These are phyloP conservation scores for Corymbia maculata DNA, from an alignment of 345 rosid genomes.

Conservation along the genomic window DNA sequence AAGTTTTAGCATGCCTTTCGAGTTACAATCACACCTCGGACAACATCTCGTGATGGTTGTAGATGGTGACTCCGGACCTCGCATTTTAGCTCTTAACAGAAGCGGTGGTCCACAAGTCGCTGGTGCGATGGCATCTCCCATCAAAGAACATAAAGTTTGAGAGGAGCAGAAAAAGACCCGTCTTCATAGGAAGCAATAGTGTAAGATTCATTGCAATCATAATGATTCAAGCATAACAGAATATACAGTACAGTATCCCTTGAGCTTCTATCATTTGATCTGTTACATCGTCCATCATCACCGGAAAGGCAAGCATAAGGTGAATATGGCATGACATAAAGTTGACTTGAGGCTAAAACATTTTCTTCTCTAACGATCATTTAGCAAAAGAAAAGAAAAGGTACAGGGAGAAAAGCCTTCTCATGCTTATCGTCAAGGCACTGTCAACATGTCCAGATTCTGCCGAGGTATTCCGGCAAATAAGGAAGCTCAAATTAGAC, in stretches of 20 bases:
- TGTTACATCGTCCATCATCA: not conserved
- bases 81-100: not conserved
- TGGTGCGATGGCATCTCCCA: not conserved
- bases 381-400: not conserved
- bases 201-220: not conserved
- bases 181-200: not conserved
- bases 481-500: not conserved
- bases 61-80: not conserved
- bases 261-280: not conserved
- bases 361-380: not conserved
- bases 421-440: not conserved
- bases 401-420: not conserved
- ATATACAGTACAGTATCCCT: not conserved
- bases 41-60: not conserved
- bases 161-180: not conserved
- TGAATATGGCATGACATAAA: not conserved
- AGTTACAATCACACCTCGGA: not conserved
- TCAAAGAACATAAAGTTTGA: not conserved
- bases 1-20: not conserved
- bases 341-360: not conserved
- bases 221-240: not conserved
- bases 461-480: not conserved
- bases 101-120: not conserved
- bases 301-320: not conserved
- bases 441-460: not conserved